phyloP scores from a whole-genome alignment of 2,329 filamentous ascomycete species.

The Aureobasidium sp. region DNA sequence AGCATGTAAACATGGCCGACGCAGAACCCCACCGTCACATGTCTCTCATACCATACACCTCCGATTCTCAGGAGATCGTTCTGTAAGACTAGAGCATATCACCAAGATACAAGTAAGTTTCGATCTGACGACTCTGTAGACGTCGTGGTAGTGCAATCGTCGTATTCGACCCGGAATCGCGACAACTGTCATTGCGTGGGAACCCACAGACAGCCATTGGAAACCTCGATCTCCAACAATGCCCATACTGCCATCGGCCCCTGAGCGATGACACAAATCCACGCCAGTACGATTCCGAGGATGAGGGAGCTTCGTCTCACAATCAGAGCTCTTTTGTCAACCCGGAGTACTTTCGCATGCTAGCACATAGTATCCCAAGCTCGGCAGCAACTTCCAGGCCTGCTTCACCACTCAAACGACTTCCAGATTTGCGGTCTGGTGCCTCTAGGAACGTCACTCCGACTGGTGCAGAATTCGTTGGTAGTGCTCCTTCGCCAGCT shows the following conservation, averaged over 20 bases:
- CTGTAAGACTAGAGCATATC: slow-evolving; percentile 48
- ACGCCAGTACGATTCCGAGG: slow-evolving; percentile 15
- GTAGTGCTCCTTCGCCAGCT: slow-evolving; percentile 34
- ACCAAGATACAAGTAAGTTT: not conserved
- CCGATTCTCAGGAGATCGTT: slow-evolving; percentile 69
- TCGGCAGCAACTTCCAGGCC: slow-evolving; percentile 41
- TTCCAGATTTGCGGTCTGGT: slow-evolving; percentile 18
- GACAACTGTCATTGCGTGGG: slow-evolving; percentile 72
- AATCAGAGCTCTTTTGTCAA: slow-evolving; percentile 61
- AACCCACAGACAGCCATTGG: slow-evolving; percentile 48
- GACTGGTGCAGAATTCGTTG: slow-evolving; percentile 42
- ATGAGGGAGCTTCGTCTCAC: slow-evolving; percentile 25
- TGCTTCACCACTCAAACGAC: slow-evolving; percentile 43
- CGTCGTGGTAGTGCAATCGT: slow-evolving; percentile 91
- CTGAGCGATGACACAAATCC: slow-evolving; percentile 41
- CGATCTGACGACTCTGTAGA: slow-evolving; percentile 37
- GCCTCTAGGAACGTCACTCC: slow-evolving; percentile 31
- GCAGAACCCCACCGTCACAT: slow-evolving; percentile 32
- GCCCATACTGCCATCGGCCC: slow-evolving; percentile 83
- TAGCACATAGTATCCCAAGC: slow-evolving; percentile 52
- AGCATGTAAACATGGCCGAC: slow-evolving; percentile 13
- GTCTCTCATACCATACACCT: slow-evolving; percentile 68
- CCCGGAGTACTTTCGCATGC: slow-evolving; percentile 92
- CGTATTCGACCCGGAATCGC: slow-evolving; percentile 76
- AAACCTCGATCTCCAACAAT: slow-evolving; percentile 48